Conservation (phyloP, 1,284 basidiomycete genomes). For the Stereum hirsutum region DNA sequence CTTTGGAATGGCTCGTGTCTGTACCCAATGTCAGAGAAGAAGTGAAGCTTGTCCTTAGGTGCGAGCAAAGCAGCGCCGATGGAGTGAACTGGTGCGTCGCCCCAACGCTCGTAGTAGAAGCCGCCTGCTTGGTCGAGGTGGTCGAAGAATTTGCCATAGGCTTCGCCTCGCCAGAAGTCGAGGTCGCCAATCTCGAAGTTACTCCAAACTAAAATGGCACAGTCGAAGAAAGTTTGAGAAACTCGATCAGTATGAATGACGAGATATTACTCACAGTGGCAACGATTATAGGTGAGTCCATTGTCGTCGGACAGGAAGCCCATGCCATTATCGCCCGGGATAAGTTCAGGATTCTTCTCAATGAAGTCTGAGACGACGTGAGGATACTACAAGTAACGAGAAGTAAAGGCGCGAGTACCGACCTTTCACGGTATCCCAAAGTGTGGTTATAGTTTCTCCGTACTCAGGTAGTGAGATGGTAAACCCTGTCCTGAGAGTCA, state of each 20-base stretch:
- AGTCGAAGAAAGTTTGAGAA: not conserved
- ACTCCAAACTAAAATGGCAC: slow-evolving; percentile 60
- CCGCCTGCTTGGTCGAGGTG: slow-evolving; percentile 79
- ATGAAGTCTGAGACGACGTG: slow-evolving; percentile 55
- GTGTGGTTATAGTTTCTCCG: slow-evolving; percentile 75
- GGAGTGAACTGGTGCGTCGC: slow-evolving; percentile 86
- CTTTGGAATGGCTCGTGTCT: slow-evolving; percentile 77
- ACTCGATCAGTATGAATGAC: not conserved
- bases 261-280: slow-evolving; percentile 73
- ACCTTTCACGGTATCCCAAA: slow-evolving; percentile 77
- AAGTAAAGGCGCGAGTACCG: not conserved
- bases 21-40: slow-evolving; percentile 62
- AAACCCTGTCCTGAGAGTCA: slow-evolving; percentile 43
- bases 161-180: slow-evolving; percentile 76
- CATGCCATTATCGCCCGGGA: slow-evolving; percentile 72
- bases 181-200: slow-evolving; percentile 87
- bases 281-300: slow-evolving; percentile 75
- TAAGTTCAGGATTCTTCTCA: slow-evolving; percentile 53
- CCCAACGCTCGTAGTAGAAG: slow-evolving; percentile 94
- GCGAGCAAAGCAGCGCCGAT: slow-evolving; percentile 82
- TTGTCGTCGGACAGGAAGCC: slow-evolving; percentile 77
- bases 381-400: not conserved
- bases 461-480: slow-evolving; percentile 85
- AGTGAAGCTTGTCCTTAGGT: slow-evolving; percentile 74
- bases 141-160: slow-evolving; percentile 83